Evolutionary conservation across 2,329 filamentous ascomycete species (phyloP), one percentile per base, ranked within the genome.

Genomic region (Rutstroemia sp.): DNA sequence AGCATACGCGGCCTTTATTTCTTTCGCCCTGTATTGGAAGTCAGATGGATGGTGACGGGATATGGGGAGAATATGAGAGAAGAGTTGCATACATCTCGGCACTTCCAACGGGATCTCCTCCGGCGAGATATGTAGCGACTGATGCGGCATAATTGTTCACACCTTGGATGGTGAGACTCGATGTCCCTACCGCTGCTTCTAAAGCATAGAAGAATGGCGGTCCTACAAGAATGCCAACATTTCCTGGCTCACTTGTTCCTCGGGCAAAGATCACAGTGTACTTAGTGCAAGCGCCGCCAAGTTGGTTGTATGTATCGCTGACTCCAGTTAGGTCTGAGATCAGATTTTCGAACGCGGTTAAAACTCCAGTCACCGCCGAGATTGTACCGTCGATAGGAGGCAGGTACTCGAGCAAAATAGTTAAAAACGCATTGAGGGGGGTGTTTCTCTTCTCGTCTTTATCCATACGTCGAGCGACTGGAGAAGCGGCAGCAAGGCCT

Each of bases 201-300:
- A 69, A 56, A 2, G 65, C 61, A 21, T 65, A 59, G 56, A 69
- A 68, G 50, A 69, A 65, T 16, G 67, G 65, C 8, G 69, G 68
- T 5, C 69, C 69, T 5, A 67, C 66, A 5, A 69, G 55, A 14
- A 67, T 64, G 1, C 70, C 71, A 64, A 78, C 72, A 64, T 78
- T 76, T n/a, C 76, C 76, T 6, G 67, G 61, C 60, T 79, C 76
- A 14, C 72, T 74, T 12, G 75, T 77, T 23, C 75, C 76, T 47
- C 76, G 72, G 9, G 76, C 75, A 59, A 75, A 78, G 48, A 78
- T 73, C 50, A 78, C 74, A 25, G 76, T 72, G 42, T 68, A 67
- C 9, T 56, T 25, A n/a, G 50, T 66, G 41, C 66, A 68, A 23
- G 57, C 19, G 16, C 55, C 49, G 0, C 58, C 55, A 16, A 67